Percentiles rank a stretch among this genome's conserved stretches.
Conservation (phyloP, 78 protist species). For the Bodo saltans region DNA sequence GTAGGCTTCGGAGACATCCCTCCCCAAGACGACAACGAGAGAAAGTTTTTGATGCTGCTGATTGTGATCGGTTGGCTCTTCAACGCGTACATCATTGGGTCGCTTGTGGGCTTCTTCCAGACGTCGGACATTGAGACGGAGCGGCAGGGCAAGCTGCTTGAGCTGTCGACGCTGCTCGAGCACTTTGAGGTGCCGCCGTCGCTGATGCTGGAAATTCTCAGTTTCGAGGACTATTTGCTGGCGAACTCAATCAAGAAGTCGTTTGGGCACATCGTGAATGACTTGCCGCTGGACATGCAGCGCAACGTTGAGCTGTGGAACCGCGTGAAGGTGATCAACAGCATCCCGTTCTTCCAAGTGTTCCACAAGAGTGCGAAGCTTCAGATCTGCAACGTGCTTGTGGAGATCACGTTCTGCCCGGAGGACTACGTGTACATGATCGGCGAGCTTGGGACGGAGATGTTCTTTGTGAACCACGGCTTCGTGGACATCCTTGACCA, state of each 20-base stretch:
- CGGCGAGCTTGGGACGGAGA: background rate
- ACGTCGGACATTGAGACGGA: conserved; percentile 1
- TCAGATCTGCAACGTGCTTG: background rate
- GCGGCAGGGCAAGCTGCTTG: background rate
- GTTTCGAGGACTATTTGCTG: conserved; percentile 7
- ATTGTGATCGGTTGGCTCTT: background rate
- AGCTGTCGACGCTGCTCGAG: background rate
- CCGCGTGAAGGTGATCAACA: background rate
- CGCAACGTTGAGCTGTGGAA: background rate
- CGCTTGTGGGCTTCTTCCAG: background rate
- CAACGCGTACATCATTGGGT: background rate
- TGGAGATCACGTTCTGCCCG: background rate
- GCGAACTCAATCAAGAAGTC: background rate
- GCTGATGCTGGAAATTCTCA: conserved; percentile 2
- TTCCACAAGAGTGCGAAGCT: background rate
- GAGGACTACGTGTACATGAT: background rate
- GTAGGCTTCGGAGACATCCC: background rate
- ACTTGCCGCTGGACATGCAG: conserved; percentile 3
- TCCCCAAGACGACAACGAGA: too few species aligned
- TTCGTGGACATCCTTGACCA: background rate
- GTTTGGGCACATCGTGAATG: background rate
- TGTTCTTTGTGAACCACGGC: conserved; percentile 27
- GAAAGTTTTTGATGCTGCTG: too few species aligned
- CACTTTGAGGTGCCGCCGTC: background rate
- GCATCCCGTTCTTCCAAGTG: background rate